These are phyloP conservation scores for Periconia macrospinosa DNA, from an alignment of 2,329 filamentous ascomycete species.

Conservation along the genomic window DNA sequence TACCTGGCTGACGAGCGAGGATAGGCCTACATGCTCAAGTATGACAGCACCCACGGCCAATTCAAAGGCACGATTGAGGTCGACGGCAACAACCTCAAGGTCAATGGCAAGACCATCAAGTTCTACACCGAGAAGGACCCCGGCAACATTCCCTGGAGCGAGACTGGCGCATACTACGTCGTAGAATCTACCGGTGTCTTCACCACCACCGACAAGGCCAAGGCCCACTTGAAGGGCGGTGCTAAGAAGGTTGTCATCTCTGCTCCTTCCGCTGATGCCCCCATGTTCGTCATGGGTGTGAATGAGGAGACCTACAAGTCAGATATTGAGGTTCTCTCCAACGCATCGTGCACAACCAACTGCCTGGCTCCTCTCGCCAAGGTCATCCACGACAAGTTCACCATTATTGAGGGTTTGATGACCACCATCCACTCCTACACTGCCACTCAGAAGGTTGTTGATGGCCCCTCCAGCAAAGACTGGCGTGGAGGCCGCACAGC, in stretches of 20 bases:
- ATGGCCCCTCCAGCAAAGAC: constrained; percentile 97
- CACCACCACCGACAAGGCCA: constrained; percentile 97
- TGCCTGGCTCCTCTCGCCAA: constrained; percentile 99
- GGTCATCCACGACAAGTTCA: constrained; percentile 98
- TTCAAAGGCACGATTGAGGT: constrained; percentile 92
- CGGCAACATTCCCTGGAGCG: constrained; percentile 83
- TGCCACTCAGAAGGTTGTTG: constrained; percentile 98
- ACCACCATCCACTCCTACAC: constrained; percentile 99
- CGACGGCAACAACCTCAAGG: constrained; percentile 71
- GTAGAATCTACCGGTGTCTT: constrained; percentile 99
- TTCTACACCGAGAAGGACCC: constrained; percentile 96
- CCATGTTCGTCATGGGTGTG: constrained; percentile 99
- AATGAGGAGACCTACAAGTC: constrained; percentile 94
- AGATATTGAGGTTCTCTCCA: constrained; percentile 92
- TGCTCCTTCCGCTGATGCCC: constrained; percentile 89
- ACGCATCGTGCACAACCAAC: constrained; percentile 99
- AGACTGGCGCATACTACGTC: constrained; percentile 88
- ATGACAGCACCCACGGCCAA: constrained; percentile 93
- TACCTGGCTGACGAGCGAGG: background rate
- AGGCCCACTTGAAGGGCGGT: constrained; percentile 90
- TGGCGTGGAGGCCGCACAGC: constrained; percentile 99
- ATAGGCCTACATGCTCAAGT: constrained; percentile 99
- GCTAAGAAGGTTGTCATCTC: constrained; percentile 93
- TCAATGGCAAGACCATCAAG: constrained; percentile 93
- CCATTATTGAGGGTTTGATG: constrained; percentile 98